Evolutionary conservation across 2,329 filamentous ascomycete species (phyloP), one percentile per base, ranked within the genome.

Genomic region (Aspergillus tanneri): DNA sequence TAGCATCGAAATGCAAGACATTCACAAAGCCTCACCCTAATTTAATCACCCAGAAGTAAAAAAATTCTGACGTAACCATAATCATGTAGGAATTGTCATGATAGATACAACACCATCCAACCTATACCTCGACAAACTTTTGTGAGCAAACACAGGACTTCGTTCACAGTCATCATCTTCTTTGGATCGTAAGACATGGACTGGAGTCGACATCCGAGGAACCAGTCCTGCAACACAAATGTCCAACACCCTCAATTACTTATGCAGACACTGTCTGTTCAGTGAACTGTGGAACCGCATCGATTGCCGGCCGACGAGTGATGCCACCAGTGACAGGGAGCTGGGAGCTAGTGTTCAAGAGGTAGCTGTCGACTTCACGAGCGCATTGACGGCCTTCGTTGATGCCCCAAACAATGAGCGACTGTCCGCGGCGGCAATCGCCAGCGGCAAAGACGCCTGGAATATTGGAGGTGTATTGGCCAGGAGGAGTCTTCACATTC

Each of bases 341-440:
- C 64, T 81, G 82, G 49, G 88, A 91, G 65, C 83, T 77, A 45
- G 75, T 81, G 54, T 86, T 82, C 71, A 88, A 88, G 36, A 97
- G 85, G 78, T 83, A 96, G 43, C 89, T 72, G 70, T 97, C 92
- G 47, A 96, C 87, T 71, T 97, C 91, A 54, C 92, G 87, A 63
- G 92, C 92, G 61, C 87, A 86, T 76, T 93, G 88, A 61, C 92
- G 88, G 63, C 92, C 92, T 75, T 97, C 92, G 68, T 97, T 97
- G 78, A 97, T 97, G 68, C 91, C 92, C 87, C 91, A 97, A 58
- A 97, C 91, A 72, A 97, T 96, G 49, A 97, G 78, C 47, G 90
- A 95, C 75, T 97, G 92, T 47, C 92, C 92, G 65, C 92, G 87
- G 53, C 91, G 87, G 72, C 92, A 96, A 73, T 97, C 92, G 73